A percentile compares a stretch with the other conserved stretches of the same genome.
Evolutionary conservation across 2,329 filamentous ascomycete species (phyloP).

Genomic region (Epichloe festucae): DNA sequence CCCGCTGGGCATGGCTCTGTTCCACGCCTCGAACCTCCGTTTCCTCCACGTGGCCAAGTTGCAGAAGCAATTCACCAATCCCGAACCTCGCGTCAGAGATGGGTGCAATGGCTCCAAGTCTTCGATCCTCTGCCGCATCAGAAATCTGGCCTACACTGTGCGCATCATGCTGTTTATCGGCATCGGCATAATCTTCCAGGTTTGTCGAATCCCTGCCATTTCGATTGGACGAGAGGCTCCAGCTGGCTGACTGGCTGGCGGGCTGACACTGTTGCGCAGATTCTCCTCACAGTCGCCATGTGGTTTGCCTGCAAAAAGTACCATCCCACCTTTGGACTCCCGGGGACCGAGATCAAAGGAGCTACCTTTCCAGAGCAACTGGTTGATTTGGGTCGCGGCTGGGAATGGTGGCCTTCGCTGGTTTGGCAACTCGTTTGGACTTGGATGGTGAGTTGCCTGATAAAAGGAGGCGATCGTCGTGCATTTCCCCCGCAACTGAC

Average conservation of each 20-base stretch:
- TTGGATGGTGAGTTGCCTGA: slow-evolving; percentile 18
- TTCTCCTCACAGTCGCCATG: slow-evolving; percentile 38
- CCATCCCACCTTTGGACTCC: slow-evolving; percentile 36
- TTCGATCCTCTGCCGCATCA: slow-evolving; percentile 7
- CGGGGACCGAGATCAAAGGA: slow-evolving; percentile 21
- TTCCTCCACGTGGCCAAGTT: slow-evolving; percentile 43
- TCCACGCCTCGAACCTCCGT: slow-evolving; percentile 49
- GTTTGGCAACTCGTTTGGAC: slow-evolving; percentile 43
- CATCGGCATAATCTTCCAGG: not conserved
- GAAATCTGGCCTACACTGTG: not conserved
- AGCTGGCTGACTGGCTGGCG: not conserved
- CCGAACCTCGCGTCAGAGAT: slow-evolving; percentile 9
- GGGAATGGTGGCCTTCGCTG: slow-evolving; percentile 46
- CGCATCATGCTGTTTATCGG: not conserved
- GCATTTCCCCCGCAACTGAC: not conserved
- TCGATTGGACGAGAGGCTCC: not conserved
- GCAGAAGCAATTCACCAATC: slow-evolving; percentile 12
- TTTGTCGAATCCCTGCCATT: not conserved
- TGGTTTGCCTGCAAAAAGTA: slow-evolving; percentile 46
- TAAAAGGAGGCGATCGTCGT: no score
- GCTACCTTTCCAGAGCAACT: slow-evolving; percentile 26
- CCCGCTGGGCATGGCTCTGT: slow-evolving; percentile 52
- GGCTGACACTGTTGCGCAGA: slow-evolving; percentile 18
- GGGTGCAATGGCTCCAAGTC: not conserved
- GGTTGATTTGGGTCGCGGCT: slow-evolving; percentile 32